Evolutionary conservation across 2,329 filamentous ascomycete genomes (phyloP), one percentile per base, ranked within the genome.

Genomic region (Pseudomassariella vexata): DNA sequence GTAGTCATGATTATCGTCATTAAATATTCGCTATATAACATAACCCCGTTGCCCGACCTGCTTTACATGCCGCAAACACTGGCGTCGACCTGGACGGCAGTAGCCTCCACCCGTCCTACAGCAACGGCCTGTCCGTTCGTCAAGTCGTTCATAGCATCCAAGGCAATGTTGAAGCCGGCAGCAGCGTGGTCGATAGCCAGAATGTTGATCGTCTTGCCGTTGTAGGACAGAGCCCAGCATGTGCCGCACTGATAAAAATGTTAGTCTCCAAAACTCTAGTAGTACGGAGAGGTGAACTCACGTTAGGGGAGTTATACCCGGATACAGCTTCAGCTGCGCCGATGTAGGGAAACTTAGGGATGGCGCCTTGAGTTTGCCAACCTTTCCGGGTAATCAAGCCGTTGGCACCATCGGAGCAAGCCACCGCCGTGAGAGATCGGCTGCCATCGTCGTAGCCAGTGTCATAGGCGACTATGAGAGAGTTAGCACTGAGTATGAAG

Each of bases 361-460:
- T 54, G 19, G 65, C 48, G 32, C 65, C 65, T 56, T 77, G 72
- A 1, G 59, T 75, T 32, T 59, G 50, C 73, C 73, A 83, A 46
- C 66, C 66, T 60, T 74, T 75, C 47, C 65, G 70, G 46, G 70
- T 76, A 41, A 74, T 73, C 40, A 86, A 68, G 36, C 82, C 82
- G 57, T 85, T 80, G 39, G 40, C 28, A 34, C 82, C 82, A 50
- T 85, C 76, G 19, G 76, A 82, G 71, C 82, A 87, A 39, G 78
- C 55, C 26, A 87, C 68, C 5, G 50, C 55, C 20, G 59, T 65
- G 34, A 89, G 55, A 26, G 72, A 65, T 36, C 76, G 70, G 38
- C 44, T 44, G 27, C 53, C 54, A 41, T 80, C 62, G 51, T 89
- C 84, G 62, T 85, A 92, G 51, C 70, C 76, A 14, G 63, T 60